Percentiles rank a stretch among this genome's conserved stretches.
phyloP scores from a whole-genome alignment of 2,329 filamentous ascomycete genomes.

The Aureobasidium sp. region DNA sequence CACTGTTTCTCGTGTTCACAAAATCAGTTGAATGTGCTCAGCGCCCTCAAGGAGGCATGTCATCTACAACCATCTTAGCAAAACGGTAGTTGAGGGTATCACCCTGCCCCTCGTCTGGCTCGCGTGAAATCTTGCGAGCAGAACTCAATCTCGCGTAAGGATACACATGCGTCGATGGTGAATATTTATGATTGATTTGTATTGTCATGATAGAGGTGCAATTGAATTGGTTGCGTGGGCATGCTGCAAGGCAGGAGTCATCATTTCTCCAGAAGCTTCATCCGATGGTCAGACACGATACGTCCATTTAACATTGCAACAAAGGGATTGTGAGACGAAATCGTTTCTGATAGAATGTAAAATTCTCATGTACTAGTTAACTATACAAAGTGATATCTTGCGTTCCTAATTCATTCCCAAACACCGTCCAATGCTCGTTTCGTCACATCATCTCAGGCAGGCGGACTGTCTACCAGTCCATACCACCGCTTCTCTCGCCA shows the following conservation, averaged over 20 bases:
- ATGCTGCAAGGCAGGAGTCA: neutral
- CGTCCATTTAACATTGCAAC: too few species aligned
- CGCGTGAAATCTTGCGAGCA: neutral
- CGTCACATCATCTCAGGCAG: constrained; percentile 3
- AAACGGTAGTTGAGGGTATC: neutral
- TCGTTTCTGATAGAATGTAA: neutral
- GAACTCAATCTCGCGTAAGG: too few species aligned
- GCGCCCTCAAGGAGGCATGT: neutral
- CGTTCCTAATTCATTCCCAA: neutral
- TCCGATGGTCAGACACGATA: too few species aligned
- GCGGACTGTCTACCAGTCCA: constrained; percentile 36
- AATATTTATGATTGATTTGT: too few species aligned
- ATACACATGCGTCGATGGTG: too few species aligned
- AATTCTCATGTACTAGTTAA: neutral
- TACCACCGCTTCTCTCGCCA: constrained; percentile 35
- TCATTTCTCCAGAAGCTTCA: neutral
- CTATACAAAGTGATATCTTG: constrained; percentile 5
- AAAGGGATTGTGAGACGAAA: too few species aligned
- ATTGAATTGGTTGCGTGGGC: too few species aligned
- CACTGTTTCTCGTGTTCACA: too few species aligned
- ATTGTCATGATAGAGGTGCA: too few species aligned
- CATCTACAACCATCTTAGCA: neutral
- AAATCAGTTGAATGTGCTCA: neutral
- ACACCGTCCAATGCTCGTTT: constrained; percentile 10
- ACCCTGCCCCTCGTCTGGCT: neutral